A percentile compares a stretch with the other conserved stretches of the same genome.
Conservation (phyloP, 495 filamentous ascomycete species). For the Wilcoxina mikolae region DNA sequence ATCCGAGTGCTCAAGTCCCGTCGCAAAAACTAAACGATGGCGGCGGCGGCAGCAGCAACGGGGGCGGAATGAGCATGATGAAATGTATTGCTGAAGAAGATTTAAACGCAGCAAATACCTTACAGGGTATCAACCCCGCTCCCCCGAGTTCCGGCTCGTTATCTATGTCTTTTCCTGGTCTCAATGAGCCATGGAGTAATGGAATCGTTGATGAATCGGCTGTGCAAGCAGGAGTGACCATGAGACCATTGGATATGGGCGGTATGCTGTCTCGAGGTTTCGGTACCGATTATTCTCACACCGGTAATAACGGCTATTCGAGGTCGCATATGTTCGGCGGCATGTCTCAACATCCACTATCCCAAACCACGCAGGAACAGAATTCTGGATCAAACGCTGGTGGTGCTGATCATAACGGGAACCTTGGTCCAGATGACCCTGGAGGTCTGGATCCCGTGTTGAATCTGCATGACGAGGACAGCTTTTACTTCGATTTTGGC, state of each 20-base stretch:
- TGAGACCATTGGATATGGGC: background rate
- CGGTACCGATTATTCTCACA: background rate
- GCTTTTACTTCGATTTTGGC: conserved; percentile 26
- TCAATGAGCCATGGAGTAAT: background rate
- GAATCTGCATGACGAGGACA: conserved; percentile 12
- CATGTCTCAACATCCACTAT: background rate
- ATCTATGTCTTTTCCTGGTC: background rate
- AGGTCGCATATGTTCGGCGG: background rate
- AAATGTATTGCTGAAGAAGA: conserved; percentile 13
- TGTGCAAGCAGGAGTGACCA: background rate
- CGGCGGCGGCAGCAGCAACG: background rate
- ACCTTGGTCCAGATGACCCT: conserved; percentile 3
- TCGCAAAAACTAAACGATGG: background rate
- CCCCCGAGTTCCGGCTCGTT: background rate
- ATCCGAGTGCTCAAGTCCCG: background rate
- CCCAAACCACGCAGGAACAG: background rate
- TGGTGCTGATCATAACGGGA: background rate
- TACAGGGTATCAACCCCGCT: conserved; percentile 20
- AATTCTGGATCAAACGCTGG: background rate
- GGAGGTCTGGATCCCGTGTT: conserved; percentile 8
- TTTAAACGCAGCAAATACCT: conserved; percentile 13
- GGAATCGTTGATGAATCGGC: background rate
- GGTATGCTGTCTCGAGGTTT: background rate
- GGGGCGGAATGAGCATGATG: background rate
- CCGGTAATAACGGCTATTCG: background rate